A percentile compares a stretch with the other conserved stretches of the same genome.
Evolutionary conservation across 176 grass and related monocot genomes (phyloP).

Genomic region (Musa beccarii): DNA sequence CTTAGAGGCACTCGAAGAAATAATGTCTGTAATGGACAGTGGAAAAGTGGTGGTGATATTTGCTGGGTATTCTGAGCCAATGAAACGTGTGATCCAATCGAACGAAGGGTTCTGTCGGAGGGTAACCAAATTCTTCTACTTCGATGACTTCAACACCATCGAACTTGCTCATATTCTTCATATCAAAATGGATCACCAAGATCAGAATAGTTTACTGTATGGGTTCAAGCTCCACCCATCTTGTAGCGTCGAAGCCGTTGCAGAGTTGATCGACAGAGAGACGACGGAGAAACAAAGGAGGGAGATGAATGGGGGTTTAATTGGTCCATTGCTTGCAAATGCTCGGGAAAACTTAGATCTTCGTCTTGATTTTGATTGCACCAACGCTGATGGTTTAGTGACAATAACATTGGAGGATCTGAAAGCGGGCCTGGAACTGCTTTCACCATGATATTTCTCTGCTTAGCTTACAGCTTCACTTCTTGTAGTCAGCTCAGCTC

Average conservation of each 20-base stretch:
- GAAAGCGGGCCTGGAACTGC: constrained; percentile 62
- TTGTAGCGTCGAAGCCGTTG: constrained; percentile 43
- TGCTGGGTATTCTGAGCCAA: constrained; percentile 82
- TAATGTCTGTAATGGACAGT: constrained; percentile 96
- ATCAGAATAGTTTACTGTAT: constrained; percentile 45
- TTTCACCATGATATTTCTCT: constrained; percentile 18
- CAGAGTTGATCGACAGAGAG: constrained; percentile 46
- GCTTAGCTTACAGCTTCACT: background rate
- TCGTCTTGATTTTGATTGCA: constrained; percentile 68
- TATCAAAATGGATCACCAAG: constrained; percentile 54
- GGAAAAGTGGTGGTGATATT: constrained; percentile 84
- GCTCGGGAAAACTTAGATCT: constrained; percentile 80
- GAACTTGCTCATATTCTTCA: constrained; percentile 83
- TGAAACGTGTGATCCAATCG: constrained; percentile 81
- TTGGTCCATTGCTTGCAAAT: constrained; percentile 64
- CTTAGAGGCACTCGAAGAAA: constrained; percentile 95
- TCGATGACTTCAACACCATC: constrained; percentile 60
- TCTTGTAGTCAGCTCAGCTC: background rate
- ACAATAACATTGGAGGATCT: constrained; percentile 75
- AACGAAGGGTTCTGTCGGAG: constrained; percentile 90
- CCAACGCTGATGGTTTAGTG: constrained; percentile 45
- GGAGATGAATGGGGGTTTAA: constrained; percentile 83
- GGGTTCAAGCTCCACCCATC: constrained; percentile 69
- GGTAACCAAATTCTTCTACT: constrained; percentile 83
- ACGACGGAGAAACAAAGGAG: constrained; percentile 51